These are phyloP conservation scores for Tuber brumale DNA, from an alignment of 495 filamentous ascomycete species.

Conservation along the genomic window DNA sequence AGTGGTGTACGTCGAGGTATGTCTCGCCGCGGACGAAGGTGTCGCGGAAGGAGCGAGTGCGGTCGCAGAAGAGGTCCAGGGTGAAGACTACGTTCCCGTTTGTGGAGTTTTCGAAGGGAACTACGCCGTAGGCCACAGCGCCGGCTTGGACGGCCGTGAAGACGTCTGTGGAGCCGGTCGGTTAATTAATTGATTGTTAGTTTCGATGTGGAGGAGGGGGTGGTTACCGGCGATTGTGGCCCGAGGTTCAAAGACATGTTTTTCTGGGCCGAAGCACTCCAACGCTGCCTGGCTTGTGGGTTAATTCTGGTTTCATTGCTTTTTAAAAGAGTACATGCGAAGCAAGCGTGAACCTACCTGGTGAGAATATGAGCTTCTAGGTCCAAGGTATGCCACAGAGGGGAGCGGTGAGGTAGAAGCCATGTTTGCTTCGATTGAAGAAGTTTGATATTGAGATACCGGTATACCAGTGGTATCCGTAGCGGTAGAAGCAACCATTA, in stretches of 20 bases:
- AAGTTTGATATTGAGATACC: background rate
- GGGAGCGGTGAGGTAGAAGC: slow-evolving; percentile 14
- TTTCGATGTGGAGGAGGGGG: background rate
- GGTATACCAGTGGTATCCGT: background rate
- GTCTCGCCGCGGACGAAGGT: slow-evolving; percentile 70
- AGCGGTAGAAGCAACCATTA: background rate
- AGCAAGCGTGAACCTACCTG: slow-evolving; percentile 55
- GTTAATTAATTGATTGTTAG: slow-evolving; percentile 29
- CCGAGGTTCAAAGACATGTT: slow-evolving; percentile 54
- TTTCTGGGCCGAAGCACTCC: slow-evolving; percentile 52
- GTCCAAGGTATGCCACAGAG: slow-evolving; percentile 77
- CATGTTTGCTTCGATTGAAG: background rate
- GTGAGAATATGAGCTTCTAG: slow-evolving; percentile 78
- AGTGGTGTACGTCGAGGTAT: slow-evolving; percentile 82
- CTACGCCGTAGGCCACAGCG: slow-evolving; percentile 62
- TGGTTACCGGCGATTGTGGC: slow-evolving; percentile 56
- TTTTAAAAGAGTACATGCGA: background rate
- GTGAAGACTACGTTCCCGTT: slow-evolving; percentile 86
- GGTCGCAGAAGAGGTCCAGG: slow-evolving; percentile 79
- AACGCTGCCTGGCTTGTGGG: slow-evolving; percentile 55
- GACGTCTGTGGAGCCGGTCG: slow-evolving; percentile 53
- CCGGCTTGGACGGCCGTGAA: slow-evolving; percentile 69
- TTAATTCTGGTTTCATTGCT: background rate
- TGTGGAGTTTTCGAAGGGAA: slow-evolving; percentile 93
- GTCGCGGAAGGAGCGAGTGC: slow-evolving; percentile 53